Base-by-base conservation (phyloP, 352 stramenopile genomes). In the Globisporangium acanthophoron region DNA sequence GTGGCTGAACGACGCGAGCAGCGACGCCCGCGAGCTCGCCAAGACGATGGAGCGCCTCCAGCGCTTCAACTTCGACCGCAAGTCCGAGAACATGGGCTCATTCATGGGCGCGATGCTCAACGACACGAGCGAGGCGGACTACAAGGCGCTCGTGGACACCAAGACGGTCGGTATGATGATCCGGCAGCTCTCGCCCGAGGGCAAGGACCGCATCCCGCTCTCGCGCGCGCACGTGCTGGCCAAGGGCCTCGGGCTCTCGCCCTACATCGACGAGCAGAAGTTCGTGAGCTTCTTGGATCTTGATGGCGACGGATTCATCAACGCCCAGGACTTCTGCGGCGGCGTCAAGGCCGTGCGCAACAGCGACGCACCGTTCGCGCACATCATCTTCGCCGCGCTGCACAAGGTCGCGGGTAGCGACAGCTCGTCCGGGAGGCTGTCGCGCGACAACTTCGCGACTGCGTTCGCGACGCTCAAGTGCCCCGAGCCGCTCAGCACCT, bases 41-140 rank as follows among this genome's bases (percentile, higher is more conserved):
- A 58, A 65, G 46, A 74, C 73, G 3, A 67, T 83, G 27, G 46
- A 70, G n/a, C 83, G 78, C 33, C 77, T 92, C 39, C 73, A 92
- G 63, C 65, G 72, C n/a, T 92, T 89, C 67, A 92, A 90, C 64
- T 87, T 88, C 43, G 58, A 87, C 40, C 82, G 82, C 65, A 88
- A 89, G 61, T 88, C 82, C 40, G 73, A 90, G 56, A 88, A 85
- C 56, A 87, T 92, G 76, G 78, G 70, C 4, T 75, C 63, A 20
- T 87, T 84, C 57, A 76, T 92, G 67, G 69, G 66, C 9, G 72
- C 45, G 3, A 85, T 89, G 73, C 60, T 90, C 37, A 51, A 56
- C 27, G 76, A 87, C 29, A 69, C 65, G 20, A 80, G 67, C 35
- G 82, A 89, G 31, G 67, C 64, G 2, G 82, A 88, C 64, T 87